Percentiles rank a stretch among this genome's conserved stretches.
Evolutionary conservation across 2,329 filamentous ascomycete species (phyloP).

Genomic region (Xylaria sp.): DNA sequence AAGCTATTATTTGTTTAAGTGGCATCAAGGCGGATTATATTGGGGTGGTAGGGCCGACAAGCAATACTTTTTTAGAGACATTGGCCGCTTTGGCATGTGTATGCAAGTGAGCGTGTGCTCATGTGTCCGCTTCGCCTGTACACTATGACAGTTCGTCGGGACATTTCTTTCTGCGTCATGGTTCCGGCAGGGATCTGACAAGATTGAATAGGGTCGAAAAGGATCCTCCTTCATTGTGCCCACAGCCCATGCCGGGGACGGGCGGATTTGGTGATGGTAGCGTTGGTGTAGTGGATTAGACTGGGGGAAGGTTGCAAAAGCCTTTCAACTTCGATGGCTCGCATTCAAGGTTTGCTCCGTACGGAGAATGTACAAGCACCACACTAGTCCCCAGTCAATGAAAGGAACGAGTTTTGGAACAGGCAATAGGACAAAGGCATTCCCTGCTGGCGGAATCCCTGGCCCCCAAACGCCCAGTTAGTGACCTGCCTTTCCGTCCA

Average conservation of each 20-base stretch:
- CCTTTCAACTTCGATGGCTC: slow-evolving; percentile 47
- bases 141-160: slow-evolving; percentile 48
- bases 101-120: slow-evolving; percentile 50
- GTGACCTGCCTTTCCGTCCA: slow-evolving; percentile 44
- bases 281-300: slow-evolving; percentile 48
- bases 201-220: slow-evolving; percentile 46
- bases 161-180: slow-evolving; percentile 52
- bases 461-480: slow-evolving; percentile 46
- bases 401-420: slow-evolving; percentile 50
- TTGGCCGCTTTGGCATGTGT: slow-evolving; percentile 52
- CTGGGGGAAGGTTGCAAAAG: slow-evolving; percentile 45
- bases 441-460: slow-evolving; percentile 46
- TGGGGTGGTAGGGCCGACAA: slow-evolving; percentile 53
- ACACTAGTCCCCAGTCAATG: slow-evolving; percentile 43
- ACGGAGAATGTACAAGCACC: slow-evolving; percentile 34
- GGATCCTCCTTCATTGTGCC: slow-evolving; percentile 49
- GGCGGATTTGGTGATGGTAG: slow-evolving; percentile 48
- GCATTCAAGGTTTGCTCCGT: slow-evolving; percentile 48
- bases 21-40: slow-evolving; percentile 51
- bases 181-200: slow-evolving; percentile 51
- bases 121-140: slow-evolving; percentile 50
- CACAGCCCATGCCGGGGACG: slow-evolving; percentile 48
- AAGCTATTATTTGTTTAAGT: slow-evolving; percentile 44
- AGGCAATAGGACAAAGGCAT: slow-evolving; percentile 48
- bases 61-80: slow-evolving; percentile 51